Conservation (phyloP, 441 rosid species). For the Corymbia calophylla region DNA sequence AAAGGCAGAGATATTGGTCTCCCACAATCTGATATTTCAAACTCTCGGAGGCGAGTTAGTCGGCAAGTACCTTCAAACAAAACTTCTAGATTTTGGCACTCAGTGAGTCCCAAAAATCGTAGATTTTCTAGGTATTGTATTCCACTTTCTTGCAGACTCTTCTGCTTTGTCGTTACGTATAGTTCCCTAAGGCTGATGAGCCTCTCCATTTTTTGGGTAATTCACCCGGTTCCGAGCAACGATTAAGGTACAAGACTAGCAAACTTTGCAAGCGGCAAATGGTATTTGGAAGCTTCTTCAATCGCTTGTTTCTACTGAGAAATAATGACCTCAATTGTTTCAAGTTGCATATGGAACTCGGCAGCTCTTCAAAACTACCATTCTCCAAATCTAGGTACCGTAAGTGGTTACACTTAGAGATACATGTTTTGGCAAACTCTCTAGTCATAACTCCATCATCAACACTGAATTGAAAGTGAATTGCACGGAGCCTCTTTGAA, state of each 20-base stretch:
- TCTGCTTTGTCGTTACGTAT: accelerated
- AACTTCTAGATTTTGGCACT: neutral
- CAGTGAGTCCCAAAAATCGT: accelerated
- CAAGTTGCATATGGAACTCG: neutral
- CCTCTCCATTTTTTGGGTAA: neutral
- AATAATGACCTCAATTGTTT: accelerated
- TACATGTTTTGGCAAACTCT: neutral
- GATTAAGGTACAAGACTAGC: accelerated
- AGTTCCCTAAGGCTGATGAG: accelerated
- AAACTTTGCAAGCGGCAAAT: neutral
- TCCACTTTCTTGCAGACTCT: neutral
- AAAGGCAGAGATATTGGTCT: neutral
- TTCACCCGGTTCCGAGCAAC: neutral
- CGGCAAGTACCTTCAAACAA: accelerated
- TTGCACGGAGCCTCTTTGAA: neutral
- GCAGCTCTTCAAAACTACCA: neutral
- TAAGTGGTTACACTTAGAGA: neutral
- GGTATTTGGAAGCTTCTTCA: neutral
- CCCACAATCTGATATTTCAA: accelerated
- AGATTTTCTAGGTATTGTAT: neutral
- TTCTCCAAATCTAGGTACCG: accelerated
- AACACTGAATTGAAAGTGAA: accelerated
- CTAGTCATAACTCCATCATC: neutral
- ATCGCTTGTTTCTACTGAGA: accelerated
- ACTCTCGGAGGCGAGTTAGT: accelerated